Conservation (phyloP, 805 yeast species). For the Candida sakaeoensis region DNA sequence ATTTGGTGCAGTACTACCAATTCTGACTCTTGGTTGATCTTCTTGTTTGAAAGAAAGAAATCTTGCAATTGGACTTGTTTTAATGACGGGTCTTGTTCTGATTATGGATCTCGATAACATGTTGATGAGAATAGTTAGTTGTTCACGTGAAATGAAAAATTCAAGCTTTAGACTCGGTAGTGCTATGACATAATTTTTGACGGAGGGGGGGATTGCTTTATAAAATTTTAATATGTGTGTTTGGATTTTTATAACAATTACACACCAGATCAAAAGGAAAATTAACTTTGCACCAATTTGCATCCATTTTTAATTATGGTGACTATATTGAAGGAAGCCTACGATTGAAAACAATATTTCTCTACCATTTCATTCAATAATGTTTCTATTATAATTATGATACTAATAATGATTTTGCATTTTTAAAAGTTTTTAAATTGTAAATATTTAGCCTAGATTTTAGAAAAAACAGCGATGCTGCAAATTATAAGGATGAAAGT, state of each 20-base stretch:
- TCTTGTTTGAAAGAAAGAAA: conserved; percentile 30
- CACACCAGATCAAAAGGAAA: neutral
- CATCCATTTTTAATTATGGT: neutral
- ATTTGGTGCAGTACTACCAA: conserved; percentile 68
- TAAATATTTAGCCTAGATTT: too few relatives aligned
- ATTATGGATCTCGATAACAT: neutral
- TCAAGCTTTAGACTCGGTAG: conserved; percentile 1
- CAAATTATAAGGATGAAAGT: too few relatives aligned
- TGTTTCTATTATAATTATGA: too few relatives aligned
- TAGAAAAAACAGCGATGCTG: too few relatives aligned
- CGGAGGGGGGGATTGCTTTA: too few relatives aligned
- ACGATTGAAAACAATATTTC: too few relatives aligned
- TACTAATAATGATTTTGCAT: too few relatives aligned
- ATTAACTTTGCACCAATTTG: neutral
- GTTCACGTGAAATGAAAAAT: conserved; percentile 8
- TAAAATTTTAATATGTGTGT: neutral
- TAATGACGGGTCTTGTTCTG: neutral
- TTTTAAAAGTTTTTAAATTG: too few relatives aligned
- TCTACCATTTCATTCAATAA: too few relatives aligned
- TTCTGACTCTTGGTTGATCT: conserved; percentile 43
- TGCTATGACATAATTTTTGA: conserved; percentile 17
- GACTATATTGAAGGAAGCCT: too few relatives aligned
- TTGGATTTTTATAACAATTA: neutral
- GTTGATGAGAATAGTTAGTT: conserved; percentile 4
- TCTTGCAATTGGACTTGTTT: conserved; percentile 13